phyloP scores from a whole-genome alignment of 768 basidiomycete species.

The Naganishia antarctica region DNA sequence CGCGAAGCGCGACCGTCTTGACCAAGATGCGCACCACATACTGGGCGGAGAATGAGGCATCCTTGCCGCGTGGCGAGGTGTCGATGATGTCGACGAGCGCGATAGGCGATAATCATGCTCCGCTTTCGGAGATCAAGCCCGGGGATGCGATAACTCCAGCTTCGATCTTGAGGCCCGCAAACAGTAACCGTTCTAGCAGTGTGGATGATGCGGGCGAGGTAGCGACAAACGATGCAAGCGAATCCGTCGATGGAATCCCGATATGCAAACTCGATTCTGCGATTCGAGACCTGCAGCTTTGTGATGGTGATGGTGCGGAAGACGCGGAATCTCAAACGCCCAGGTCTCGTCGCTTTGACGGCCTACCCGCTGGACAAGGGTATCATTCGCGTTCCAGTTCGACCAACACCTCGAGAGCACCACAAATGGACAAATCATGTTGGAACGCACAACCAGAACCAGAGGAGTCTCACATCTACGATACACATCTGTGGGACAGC shows the following conservation, averaged over 20 bases:
- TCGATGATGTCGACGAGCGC: neutral
- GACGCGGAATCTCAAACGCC: neutral
- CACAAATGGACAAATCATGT: neutral
- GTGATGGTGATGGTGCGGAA: neutral
- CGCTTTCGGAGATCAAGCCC: neutral
- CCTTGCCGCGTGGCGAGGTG: neutral
- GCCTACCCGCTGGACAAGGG: neutral
- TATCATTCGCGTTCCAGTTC: neutral
- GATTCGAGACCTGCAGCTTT: neutral
- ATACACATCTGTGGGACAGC: slow-evolving; percentile 13
- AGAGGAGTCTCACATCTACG: neutral
- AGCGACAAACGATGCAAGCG: neutral
- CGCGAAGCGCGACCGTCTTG: neutral
- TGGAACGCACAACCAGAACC: neutral
- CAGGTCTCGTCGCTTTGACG: neutral
- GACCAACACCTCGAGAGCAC: neutral
- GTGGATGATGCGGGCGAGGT: neutral
- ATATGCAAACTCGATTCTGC: neutral
- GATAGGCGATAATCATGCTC: too few relatives aligned
- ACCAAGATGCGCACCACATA: slow-evolving; percentile 7
- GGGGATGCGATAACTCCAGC: slow-evolving; percentile 3
- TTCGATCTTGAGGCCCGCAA: neutral
- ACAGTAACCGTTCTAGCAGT: neutral
- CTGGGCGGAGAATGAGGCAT: neutral
- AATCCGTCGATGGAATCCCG: neutral